A percentile compares a stretch with the other conserved stretches of the same genome.
Conservation (phyloP, 176 grass and related monocot genomes). For the Carex pumila region DNA sequence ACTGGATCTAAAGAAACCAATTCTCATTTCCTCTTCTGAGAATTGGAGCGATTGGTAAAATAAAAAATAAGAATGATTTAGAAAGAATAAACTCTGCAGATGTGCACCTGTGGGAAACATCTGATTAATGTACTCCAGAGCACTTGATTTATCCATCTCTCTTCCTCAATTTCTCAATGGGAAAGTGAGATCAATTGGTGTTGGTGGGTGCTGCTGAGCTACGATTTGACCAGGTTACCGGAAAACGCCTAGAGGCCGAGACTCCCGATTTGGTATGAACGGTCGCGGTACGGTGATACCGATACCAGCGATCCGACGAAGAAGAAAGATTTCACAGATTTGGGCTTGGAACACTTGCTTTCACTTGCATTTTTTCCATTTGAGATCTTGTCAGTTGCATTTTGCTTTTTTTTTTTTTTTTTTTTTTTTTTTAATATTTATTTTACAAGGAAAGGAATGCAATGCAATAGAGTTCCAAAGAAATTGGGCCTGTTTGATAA, state of each 20-base stretch:
- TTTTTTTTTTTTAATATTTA: neutral
- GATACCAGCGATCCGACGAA: neutral
- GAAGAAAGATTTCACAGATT: constrained; percentile 6
- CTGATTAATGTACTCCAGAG: constrained; percentile 98
- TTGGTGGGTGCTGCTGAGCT: neutral
- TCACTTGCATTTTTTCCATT: neutral
- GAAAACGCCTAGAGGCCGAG: neutral
- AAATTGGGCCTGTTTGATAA: neutral
- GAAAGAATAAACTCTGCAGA: neutral
- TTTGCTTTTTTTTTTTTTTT: neutral
- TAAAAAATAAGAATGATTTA: neutral
- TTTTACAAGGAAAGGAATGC: neutral
- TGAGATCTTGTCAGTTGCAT: constrained; percentile 4
- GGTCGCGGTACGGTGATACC: neutral
- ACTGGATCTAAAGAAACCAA: neutral
- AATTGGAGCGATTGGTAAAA: neutral
- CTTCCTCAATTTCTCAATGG: constrained; percentile 16
- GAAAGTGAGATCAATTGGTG: neutral
- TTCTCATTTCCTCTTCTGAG: neutral
- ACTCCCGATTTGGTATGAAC: neutral
- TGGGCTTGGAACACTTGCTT: neutral
- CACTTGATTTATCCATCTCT: constrained; percentile 91
- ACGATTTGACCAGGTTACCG: neutral
- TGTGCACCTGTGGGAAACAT: constrained; percentile 85
- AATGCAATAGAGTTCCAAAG: neutral